phyloP scores from a whole-genome alignment of 257 asterid genomes.

The Ilex asprella region DNA sequence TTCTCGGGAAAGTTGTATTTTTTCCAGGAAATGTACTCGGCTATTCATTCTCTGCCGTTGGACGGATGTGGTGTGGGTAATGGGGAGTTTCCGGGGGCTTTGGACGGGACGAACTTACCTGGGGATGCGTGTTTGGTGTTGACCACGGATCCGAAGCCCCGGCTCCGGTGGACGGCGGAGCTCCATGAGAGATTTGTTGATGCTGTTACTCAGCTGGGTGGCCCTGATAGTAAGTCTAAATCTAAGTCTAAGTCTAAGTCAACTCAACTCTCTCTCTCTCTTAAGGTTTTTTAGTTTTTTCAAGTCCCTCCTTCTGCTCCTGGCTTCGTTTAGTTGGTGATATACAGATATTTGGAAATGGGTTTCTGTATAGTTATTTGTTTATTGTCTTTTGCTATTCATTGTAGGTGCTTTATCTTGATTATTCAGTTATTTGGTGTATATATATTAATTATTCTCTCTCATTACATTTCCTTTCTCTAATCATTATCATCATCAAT shows the following conservation, averaged over 20 bases:
- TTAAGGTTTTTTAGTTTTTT: too few relatives aligned
- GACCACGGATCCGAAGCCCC: slow-evolving; percentile 66
- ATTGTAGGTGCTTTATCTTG: too few relatives aligned
- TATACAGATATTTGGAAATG: too few relatives aligned
- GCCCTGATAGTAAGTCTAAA: slow-evolving; percentile 54
- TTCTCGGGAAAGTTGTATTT: not conserved
- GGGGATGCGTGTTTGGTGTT: slow-evolving; percentile 59
- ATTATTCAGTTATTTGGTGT: too few relatives aligned
- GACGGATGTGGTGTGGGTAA: slow-evolving; percentile 25
- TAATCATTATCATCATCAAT: too few relatives aligned
- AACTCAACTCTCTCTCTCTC: too few relatives aligned
- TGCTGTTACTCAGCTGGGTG: slow-evolving; percentile 74
- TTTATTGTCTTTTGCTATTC: too few relatives aligned
- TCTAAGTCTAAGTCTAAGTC: not conserved
- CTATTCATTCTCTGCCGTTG: slow-evolving; percentile 42
- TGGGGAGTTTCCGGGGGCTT: slow-evolving; percentile 27
- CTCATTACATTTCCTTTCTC: too few relatives aligned
- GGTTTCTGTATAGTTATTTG: too few relatives aligned
- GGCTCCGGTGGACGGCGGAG: slow-evolving; percentile 72
- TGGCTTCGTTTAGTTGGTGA: too few relatives aligned
- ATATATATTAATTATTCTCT: too few relatives aligned
- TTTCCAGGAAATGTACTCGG: slow-evolving; percentile 35
- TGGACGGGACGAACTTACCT: slow-evolving; percentile 54
- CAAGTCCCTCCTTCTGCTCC: too few relatives aligned
- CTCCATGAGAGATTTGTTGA: slow-evolving; percentile 66